Conservation (phyloP, 768 basidiomycete species). For the Suillus variegatus region DNA sequence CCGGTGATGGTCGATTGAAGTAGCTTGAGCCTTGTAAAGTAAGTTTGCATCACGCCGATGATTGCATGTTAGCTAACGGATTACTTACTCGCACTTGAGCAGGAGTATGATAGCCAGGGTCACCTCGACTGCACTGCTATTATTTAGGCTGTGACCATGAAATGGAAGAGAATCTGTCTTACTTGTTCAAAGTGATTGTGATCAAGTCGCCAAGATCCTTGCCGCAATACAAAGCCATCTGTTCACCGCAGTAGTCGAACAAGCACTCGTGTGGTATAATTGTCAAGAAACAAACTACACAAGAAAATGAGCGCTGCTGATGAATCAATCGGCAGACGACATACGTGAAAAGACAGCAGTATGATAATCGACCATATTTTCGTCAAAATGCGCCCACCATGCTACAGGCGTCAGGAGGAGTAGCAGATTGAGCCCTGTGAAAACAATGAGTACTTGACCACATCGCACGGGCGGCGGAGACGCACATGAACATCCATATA, state of each 20-base stretch:
- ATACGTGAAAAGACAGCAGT: slow-evolving; percentile 47
- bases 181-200: slow-evolving; percentile 68
- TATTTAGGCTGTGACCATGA: neutral
- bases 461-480: slow-evolving; percentile 5
- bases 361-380: slow-evolving; percentile 15
- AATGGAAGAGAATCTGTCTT: slow-evolving; percentile 17
- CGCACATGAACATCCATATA: slow-evolving; percentile 57
- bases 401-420: slow-evolving; percentile 59
- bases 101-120: slow-evolving; percentile 70
- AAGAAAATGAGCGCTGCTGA: slow-evolving; percentile 1
- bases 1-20: slow-evolving; percentile 72
- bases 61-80: neutral
- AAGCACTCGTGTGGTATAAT: slow-evolving; percentile 67
- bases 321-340: slow-evolving; percentile 16
- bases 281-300: slow-evolving; percentile 60
- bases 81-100: slow-evolving; percentile 68
- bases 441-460: neutral
- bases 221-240: slow-evolving; percentile 50
- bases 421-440: slow-evolving; percentile 58
- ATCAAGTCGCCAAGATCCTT: slow-evolving; percentile 67
- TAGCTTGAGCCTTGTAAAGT: slow-evolving; percentile 48
- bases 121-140: slow-evolving; percentile 63
- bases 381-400: slow-evolving; percentile 56
- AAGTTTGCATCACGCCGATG: neutral
- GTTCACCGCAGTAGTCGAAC: slow-evolving; percentile 67